phyloP scores from a whole-genome alignment of 257 asterid species.

The Ligustrum vulgare region DNA sequence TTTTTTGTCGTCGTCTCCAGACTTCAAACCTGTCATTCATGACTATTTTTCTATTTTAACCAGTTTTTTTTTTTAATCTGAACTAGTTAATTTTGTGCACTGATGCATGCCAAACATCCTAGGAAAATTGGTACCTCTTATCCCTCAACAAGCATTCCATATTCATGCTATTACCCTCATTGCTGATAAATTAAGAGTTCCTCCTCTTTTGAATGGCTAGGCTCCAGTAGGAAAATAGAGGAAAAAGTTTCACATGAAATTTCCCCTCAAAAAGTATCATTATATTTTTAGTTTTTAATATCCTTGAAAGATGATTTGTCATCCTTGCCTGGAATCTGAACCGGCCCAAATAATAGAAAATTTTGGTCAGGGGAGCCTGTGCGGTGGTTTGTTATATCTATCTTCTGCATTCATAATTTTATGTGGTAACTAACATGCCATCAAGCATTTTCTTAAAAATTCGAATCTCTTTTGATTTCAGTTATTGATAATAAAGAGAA shows the following conservation, averaged over 20 bases:
- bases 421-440: conserved; percentile 3
- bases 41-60: neutral
- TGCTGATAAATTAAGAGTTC: neutral
- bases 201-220: neutral
- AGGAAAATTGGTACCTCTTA: neutral
- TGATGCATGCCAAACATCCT: conserved; percentile 4
- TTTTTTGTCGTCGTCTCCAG: neutral
- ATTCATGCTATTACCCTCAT: neutral
- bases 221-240: neutral
- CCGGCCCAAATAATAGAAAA: conserved; percentile 1
- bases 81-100: neutral
- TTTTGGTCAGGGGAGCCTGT: neutral
- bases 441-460: conserved; percentile 8
- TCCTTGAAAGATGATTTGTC: neutral
- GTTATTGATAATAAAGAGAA: conserved; percentile 63
- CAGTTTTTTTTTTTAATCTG: neutral
- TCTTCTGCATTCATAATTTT: too few species aligned
- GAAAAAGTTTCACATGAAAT: neutral
- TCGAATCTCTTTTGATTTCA: conserved; percentile 36
- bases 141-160: neutral
- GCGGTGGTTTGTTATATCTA: neutral
- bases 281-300: neutral
- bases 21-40: neutral
- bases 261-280: neutral
- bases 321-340: conserved; percentile 12